phyloP scores from a whole-genome alignment of 2,329 filamentous ascomycete species.

The Fusarium staphyleae region DNA sequence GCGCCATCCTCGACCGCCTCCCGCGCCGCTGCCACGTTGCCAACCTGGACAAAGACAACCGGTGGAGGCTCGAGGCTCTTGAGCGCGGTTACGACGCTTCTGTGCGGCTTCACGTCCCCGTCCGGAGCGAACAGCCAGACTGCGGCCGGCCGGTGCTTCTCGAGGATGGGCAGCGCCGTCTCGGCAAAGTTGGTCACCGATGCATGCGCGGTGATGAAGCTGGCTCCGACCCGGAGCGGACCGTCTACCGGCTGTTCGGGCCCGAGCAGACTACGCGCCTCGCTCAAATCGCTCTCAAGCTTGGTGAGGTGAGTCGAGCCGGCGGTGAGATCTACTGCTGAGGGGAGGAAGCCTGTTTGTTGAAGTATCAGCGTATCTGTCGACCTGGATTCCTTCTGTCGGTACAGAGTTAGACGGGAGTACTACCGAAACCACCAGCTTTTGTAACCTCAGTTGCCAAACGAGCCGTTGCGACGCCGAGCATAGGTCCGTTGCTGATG shows the following conservation, averaged over 20 bases:
- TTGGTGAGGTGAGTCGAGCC: conserved; percentile 44
- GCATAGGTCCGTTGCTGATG: conserved; percentile 50
- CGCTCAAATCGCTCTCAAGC: conserved; percentile 45
- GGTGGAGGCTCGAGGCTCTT: conserved; percentile 45
- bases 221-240: conserved; percentile 62
- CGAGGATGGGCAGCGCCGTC: conserved; percentile 59
- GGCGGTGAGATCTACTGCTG: conserved; percentile 41
- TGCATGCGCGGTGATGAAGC: conserved; percentile 64
- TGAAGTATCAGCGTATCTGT: conserved; percentile 1
- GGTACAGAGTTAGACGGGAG: background rate
- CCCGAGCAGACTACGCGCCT: conserved; percentile 41
- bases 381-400: background rate
- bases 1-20: conserved; percentile 56
- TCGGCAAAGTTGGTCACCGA: conserved; percentile 49
- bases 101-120: conserved; percentile 49
- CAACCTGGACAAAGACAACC: conserved; percentile 67
- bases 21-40: conserved; percentile 63
- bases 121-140: conserved; percentile 73
- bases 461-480: conserved; percentile 43
- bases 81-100: conserved; percentile 47
- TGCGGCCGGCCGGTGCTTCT: conserved; percentile 61
- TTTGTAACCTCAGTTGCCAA: conserved; percentile 49
- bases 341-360: conserved; percentile 46
- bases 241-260: conserved; percentile 43
- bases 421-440: conserved; percentile 49